Percentiles rank a stretch among this genome's conserved stretches.
Evolutionary conservation across 306 rosid species (phyloP).

Genomic region (Parietaria judaica): DNA sequence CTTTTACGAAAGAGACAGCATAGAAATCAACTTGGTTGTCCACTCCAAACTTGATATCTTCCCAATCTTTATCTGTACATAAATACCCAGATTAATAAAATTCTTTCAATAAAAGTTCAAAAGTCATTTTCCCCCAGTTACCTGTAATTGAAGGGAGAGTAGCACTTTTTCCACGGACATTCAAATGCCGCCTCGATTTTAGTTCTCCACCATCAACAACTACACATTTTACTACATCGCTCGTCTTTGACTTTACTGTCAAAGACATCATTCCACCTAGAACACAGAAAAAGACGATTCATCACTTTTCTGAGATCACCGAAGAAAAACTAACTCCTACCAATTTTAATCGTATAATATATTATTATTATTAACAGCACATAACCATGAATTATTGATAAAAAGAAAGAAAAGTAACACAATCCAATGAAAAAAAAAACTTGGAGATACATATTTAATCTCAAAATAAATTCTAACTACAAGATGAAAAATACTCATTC

Average conservation of each 20-base stretch:
- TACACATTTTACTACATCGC: constrained; percentile 64
- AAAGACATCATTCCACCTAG: constrained; percentile 98
- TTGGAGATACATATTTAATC: too few species aligned
- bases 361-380: not conserved
- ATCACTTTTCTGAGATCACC: constrained; percentile 13
- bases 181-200: constrained; percentile 91
- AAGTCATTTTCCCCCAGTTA: constrained; percentile 16
- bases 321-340: not conserved
- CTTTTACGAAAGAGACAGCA: constrained; percentile 95
- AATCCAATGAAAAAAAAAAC: too few species aligned
- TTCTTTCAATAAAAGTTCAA: not conserved
- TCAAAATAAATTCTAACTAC: too few species aligned
- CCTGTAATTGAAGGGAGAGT: constrained; percentile 95
- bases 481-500: not conserved
- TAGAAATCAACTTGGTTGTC: constrained; percentile 91
- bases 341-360: too few species aligned
- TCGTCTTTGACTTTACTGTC: constrained; percentile 70
- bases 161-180: constrained; percentile 98
- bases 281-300: constrained; percentile 16
- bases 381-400: not conserved
- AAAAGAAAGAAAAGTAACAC: not conserved
- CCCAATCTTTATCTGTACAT: constrained; percentile 87
- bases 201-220: constrained; percentile 93
- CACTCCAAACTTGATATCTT: constrained; percentile 95
- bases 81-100: not conserved